Base-by-base conservation (phyloP, 2,329 filamentous ascomycete genomes). In the Plectosphaerella sp. region DNA sequence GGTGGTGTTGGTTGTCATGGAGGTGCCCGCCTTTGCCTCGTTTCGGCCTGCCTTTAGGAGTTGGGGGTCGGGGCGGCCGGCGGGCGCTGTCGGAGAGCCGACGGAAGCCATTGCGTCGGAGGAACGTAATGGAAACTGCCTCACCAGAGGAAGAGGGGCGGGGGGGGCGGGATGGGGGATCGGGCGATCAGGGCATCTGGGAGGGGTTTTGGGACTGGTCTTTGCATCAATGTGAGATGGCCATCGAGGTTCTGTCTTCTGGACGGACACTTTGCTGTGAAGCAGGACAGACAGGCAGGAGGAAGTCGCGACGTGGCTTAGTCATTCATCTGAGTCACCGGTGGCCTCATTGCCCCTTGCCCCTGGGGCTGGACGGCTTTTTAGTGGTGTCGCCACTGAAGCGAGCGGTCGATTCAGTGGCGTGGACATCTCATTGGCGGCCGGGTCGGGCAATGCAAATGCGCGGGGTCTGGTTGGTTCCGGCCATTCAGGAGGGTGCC, bases 31-130 rank as follows among this genome's bases (percentile, higher is more conserved):
- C 63, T 55, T 58, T 60, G 54, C 8, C 53, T 61, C 57, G 59
- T 59, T 49, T 57, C 49, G 53, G 55, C 51, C 53, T 57, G 52
- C 56, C 55, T 55, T 57, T 58, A 55, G 53, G 57, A 57, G 54
- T 54, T 57, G 49, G 54, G 55, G 51, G 51, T 45, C 52, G 48
- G 52, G 48, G 28, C 39, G 18, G 33, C 35, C 36, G 47, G 36
- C 47, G 45, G 45, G 45, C 36, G 37, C 33, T 35, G 47, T 41
- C 54, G 51, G 54, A 28, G 52, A 56, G 50, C 56, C 54, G 56
- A 57, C 54, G 54, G 56, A 57, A 57, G 54, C 56, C 56, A 57
- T 57, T 39, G 50, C 41, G 41, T 43, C 41, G 41, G 18, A 20
- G n/a, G n/a, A 25, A 47, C 45, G 45, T 47, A 47, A 47, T 47